Evolutionary conservation across 2,329 filamentous ascomycete genomes (phyloP).

Genomic region (Fusarium paranaense): DNA sequence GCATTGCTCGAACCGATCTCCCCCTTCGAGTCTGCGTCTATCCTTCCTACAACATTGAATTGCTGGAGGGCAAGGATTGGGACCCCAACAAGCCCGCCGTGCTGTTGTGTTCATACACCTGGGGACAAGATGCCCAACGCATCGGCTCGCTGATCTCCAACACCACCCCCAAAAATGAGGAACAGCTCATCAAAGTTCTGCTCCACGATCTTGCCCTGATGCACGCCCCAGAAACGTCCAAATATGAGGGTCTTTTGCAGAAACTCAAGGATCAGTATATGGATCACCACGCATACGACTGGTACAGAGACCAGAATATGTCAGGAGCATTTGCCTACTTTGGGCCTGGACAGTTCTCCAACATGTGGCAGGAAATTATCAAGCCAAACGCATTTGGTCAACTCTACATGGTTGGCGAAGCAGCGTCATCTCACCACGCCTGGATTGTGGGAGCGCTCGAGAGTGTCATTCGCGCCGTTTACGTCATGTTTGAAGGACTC

Average conservation of each 20-base stretch:
- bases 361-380: constrained; percentile 40
- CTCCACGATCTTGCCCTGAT: constrained; percentile 29
- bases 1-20: constrained; percentile 40
- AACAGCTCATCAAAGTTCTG: constrained; percentile 17
- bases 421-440: constrained; percentile 33
- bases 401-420: constrained; percentile 36
- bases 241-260: not conserved
- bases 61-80: not conserved
- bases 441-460: constrained; percentile 39
- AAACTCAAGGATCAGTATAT: constrained; percentile 15
- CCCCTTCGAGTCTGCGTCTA: constrained; percentile 49
- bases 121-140: constrained; percentile 36
- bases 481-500: constrained; percentile 27
- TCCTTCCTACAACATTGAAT: constrained; percentile 45
- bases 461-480: constrained; percentile 32
- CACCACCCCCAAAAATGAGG: constrained; percentile 18
- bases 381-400: constrained; percentile 39
- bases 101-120: constrained; percentile 37
- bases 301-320: constrained; percentile 39
- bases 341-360: constrained; percentile 31
- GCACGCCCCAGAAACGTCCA: constrained; percentile 10
- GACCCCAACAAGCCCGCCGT: constrained; percentile 18
- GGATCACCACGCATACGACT: constrained; percentile 33
- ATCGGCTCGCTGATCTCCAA: constrained; percentile 25
- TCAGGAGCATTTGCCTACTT: constrained; percentile 40